Evolutionary conservation across 2,329 filamentous ascomycete genomes (phyloP).

Genomic region (Ceratocystis lukuohia): DNA sequence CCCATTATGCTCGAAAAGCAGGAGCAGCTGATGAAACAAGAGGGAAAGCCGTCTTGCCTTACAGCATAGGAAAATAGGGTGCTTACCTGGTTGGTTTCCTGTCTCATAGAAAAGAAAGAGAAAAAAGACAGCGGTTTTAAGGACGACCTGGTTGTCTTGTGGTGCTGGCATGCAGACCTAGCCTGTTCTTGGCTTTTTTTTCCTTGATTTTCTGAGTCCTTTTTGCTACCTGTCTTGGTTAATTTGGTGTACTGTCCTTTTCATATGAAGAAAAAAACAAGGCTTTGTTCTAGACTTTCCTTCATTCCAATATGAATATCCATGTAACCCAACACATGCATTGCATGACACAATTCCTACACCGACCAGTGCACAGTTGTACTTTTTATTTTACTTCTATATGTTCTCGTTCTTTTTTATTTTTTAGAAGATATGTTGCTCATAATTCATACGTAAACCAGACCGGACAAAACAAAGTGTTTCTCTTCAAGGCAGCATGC

Average conservation of each 20-base stretch:
- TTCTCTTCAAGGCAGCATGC: background rate
- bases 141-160: too few species aligned
- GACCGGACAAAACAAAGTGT: background rate
- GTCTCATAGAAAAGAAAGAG: too few species aligned
- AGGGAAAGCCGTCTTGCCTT: too few species aligned
- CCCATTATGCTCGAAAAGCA: background rate
- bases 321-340: background rate
- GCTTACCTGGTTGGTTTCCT: too few species aligned
- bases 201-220: background rate
- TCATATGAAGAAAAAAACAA: background rate
- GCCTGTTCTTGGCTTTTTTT: background rate
- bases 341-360: background rate
- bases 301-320: background rate
- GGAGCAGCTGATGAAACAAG: too few species aligned
- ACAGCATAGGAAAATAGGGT: too few species aligned
- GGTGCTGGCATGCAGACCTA: background rate
- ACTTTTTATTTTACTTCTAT: background rate
- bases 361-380: background rate
- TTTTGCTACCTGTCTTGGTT: too few species aligned
- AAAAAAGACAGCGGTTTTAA: too few species aligned
- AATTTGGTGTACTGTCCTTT: too few species aligned
- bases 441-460: too few species aligned
- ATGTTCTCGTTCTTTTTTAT: background rate
- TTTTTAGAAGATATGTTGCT: too few species aligned
- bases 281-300: background rate